These are phyloP conservation scores for Tylopilus plumbeoviolaceoides DNA, from an alignment of 768 basidiomycete genomes.

Conservation along the genomic window DNA sequence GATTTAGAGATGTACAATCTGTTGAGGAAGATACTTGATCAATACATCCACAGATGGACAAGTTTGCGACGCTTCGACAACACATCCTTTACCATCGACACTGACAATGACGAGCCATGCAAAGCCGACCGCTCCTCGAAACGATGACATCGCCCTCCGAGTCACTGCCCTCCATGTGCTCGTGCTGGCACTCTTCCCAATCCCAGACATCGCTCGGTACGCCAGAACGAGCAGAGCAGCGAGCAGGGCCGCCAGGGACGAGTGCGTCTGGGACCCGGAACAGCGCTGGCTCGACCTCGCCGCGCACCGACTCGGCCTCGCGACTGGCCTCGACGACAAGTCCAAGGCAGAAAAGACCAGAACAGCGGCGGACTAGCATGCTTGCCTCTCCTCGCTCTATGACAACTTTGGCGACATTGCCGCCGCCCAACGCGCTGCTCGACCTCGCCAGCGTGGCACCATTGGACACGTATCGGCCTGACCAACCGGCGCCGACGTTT, in stretches of 20 bases:
- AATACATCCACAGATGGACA: constrained; percentile 62
- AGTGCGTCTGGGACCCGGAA: constrained; percentile 80
- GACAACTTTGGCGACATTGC: constrained; percentile 92
- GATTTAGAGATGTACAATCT: no score
- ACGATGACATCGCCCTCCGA: constrained; percentile 28
- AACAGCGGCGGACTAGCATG: constrained; percentile 49
- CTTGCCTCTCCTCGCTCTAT: constrained; percentile 41
- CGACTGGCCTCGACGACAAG: constrained; percentile 46
- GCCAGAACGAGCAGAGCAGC: constrained; percentile 63
- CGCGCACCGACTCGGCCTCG: constrained; percentile 42
- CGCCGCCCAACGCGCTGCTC: constrained; percentile 21
- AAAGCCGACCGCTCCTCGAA: constrained; percentile 16
- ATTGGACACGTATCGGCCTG: constrained; percentile 19
- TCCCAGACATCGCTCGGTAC: constrained; percentile 82
- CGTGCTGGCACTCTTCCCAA: constrained; percentile 66
- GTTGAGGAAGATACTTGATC: no score
- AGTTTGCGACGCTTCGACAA: constrained; percentile 68
- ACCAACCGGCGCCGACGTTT: constrained; percentile 31
- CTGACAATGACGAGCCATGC: constrained; percentile 12
- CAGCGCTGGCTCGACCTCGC: constrained; percentile 61
- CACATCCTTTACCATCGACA: constrained; percentile 3
- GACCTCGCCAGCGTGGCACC: no score
- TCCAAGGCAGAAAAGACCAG: constrained; percentile 34
- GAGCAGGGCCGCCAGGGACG: constrained; percentile 59
- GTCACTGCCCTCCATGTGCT: constrained; percentile 71